Base-by-base conservation (phyloP, 208 protist species). In the Wallacemonas sp. region DNA sequence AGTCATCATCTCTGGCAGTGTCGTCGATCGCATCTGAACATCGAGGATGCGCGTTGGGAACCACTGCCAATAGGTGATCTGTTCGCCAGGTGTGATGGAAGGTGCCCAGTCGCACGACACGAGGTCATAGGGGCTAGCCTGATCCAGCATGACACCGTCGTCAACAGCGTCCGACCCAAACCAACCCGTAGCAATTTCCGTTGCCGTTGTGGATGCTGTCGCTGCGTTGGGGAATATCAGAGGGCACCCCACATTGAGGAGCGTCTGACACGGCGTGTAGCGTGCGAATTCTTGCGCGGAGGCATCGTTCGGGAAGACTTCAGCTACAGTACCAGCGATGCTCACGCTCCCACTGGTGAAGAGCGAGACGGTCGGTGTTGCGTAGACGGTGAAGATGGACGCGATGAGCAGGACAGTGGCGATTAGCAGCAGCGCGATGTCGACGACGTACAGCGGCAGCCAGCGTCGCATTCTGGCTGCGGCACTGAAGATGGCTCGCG, bases 391-490 rank as follows among this genome's bases (percentile, higher is more conserved):
- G 30, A 58, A 33, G 12, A 58, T 12, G 14, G 52, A 41, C 29
- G 38, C 32, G 32, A 58, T 58, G 52, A 58, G 32, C 8, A 58
- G 30, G 16, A 24, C 52, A 39, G 38, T 41, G 52, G 52, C 30
- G 52, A 39, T 21, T 3, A 24, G 17, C 16, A 58, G 16, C n/a
- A 58, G n/a, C 17, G 8, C 3, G n/a, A 58, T 9, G 4, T 9
- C n/a, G 0, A 17, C 21, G 16, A 58, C 12, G 52, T 58, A 38
- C 26, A 39, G 32, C 2, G 52, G 52, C 4, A 58, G 30, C 52
- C 52, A 41, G 32, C 26, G 30, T 5, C 32, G 52, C 16, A 33
- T 24, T n/a, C 32, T 12, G 3, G 52, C 4, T 3, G 52, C 32
- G 6, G 52, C 29, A 11, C 17, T 34, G n/a, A 58, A 58, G 26